These are phyloP conservation scores for Isoetes taiwanensis DNA, from an alignment of 75 land plant genomes.

Conservation along the genomic window DNA sequence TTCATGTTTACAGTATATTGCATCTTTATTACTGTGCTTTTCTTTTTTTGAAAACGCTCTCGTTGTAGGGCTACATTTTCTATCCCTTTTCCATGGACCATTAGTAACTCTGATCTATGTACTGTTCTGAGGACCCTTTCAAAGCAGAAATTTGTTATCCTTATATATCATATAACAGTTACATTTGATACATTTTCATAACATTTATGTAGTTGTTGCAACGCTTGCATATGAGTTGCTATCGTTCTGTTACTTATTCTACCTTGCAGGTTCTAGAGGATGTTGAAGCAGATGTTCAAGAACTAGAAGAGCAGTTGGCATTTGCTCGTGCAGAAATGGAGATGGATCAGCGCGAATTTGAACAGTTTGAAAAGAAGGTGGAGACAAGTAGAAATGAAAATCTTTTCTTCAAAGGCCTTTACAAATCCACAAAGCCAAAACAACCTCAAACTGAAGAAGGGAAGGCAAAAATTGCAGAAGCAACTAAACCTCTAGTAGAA, in stretches of 20 bases:
- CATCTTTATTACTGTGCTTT: no score
- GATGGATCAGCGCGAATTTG: slow-evolving; percentile 35
- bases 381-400: slow-evolving; percentile 56
- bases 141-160: no score
- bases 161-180: no score
- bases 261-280: slow-evolving; percentile 59
- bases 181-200: no score
- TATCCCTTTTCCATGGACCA: no score
- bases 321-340: slow-evolving; percentile 42
- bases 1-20: neutral
- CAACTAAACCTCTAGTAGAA: slow-evolving; percentile 33
- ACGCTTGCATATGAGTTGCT: no score
- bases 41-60: no score
- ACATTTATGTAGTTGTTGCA: no score
- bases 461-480: slow-evolving; percentile 29
- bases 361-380: slow-evolving; percentile 55
- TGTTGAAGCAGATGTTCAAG: slow-evolving; percentile 52
- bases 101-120: no score
- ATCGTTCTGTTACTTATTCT: no score
- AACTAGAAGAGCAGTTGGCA: slow-evolving; percentile 52
- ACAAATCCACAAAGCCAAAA: slow-evolving; percentile 16
- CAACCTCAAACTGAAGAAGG: slow-evolving; percentile 19
- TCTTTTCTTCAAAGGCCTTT: slow-evolving; percentile 73
- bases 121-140: no score
- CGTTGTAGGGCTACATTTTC: no score